These are phyloP conservation scores for Pezicula carpinea DNA, from an alignment of 2,329 filamentous ascomycete genomes.

Conservation along the genomic window DNA sequence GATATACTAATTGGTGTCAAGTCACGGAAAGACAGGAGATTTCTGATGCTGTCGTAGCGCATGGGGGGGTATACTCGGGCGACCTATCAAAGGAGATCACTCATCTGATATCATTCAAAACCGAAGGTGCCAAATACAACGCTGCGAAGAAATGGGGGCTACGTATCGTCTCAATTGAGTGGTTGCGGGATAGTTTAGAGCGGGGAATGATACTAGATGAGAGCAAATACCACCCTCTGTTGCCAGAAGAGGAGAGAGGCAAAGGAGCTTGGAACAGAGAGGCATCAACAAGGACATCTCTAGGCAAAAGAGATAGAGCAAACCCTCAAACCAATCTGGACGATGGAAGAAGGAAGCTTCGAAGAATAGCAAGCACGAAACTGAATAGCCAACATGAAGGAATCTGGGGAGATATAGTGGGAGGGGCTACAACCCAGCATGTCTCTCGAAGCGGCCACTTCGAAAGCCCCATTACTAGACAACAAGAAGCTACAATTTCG, in stretches of 20 bases:
- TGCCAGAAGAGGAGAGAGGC: conserved; percentile 69
- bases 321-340: conserved; percentile 40
- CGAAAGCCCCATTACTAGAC: conserved; percentile 14
- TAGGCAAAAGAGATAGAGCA: conserved; percentile 57
- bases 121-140: conserved; percentile 84
- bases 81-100: conserved; percentile 84
- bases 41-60: conserved; percentile 54
- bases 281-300: conserved; percentile 38
- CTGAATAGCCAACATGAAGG: conserved; percentile 73
- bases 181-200: conserved; percentile 78
- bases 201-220: conserved; percentile 92
- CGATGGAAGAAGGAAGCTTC: conserved; percentile 71
- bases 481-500: background rate
- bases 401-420: conserved; percentile 88
- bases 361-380: conserved; percentile 82
- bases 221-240: conserved; percentile 70
- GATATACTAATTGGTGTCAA: conserved; percentile 24
- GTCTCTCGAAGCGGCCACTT: conserved; percentile 24
- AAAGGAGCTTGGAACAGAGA: conserved; percentile 67
- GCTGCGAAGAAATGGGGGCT: conserved; percentile 82
- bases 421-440: conserved; percentile 31
- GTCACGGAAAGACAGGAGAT: conserved; percentile 65
- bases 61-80: conserved; percentile 81
- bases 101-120: conserved; percentile 75
- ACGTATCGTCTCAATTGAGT: conserved; percentile 73